Conservation (phyloP, 768 basidiomycete species). For the Exidia glandulosa region DNA sequence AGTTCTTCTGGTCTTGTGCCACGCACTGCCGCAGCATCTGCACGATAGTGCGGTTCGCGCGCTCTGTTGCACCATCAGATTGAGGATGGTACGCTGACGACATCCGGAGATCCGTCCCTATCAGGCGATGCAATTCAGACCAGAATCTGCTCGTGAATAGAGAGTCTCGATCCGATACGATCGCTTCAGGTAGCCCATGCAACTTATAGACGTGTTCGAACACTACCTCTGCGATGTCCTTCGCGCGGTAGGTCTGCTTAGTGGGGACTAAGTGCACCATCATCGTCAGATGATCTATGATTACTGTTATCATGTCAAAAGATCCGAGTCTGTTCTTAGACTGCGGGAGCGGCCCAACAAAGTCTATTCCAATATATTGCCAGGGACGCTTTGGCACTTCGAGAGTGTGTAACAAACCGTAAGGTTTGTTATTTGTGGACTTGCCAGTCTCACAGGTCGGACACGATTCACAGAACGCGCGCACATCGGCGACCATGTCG, state of each 20-base stretch:
- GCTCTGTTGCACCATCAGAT: conserved; percentile 29
- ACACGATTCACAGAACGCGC: conserved; percentile 18
- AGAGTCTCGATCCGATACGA: conserved; percentile 31
- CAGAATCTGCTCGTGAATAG: conserved; percentile 36
- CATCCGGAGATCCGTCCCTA: conserved; percentile 23
- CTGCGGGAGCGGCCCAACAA: conserved; percentile 14
- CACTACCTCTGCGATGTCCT: conserved; percentile 25
- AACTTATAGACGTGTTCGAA: conserved; percentile 24
- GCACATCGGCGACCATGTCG: conserved; percentile 18
- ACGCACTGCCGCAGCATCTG: conserved; percentile 7
- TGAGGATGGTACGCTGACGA: conserved; percentile 33
- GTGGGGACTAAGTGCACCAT: conserved; percentile 21
- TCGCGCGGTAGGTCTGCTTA: conserved; percentile 17
- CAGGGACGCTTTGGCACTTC: conserved; percentile 15
- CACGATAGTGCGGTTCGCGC: conserved; percentile 15
- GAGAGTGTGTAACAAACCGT: conserved; percentile 16
- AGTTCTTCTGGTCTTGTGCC: conserved; percentile 9
- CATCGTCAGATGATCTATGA: conserved; percentile 14
- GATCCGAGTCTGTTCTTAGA: conserved; percentile 12
- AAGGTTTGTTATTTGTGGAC: conserved; percentile 11
- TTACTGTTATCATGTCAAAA: conserved; percentile 16
- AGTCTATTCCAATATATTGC: conserved; percentile 20
- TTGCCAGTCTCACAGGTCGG: conserved; percentile 12
- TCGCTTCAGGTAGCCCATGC: conserved; percentile 27
- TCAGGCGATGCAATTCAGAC: conserved; percentile 20